phyloP scores from a whole-genome alignment of 2,329 filamentous ascomycete species.

The Paecilomyces sp. region DNA sequence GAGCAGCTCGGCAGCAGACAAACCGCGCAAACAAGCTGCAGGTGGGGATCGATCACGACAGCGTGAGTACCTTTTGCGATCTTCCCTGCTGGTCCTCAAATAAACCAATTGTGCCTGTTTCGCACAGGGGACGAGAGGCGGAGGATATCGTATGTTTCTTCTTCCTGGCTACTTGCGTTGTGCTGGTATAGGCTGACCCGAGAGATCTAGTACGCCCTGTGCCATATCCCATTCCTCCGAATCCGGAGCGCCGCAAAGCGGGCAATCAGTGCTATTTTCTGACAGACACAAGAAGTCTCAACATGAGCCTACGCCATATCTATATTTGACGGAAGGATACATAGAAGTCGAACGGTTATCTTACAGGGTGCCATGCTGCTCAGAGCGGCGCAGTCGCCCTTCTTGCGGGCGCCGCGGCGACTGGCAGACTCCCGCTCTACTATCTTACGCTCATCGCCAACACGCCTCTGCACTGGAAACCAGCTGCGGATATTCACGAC shows the following conservation, averaged over 20 bases:
- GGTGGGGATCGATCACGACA: constrained; percentile 1
- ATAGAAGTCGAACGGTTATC: constrained; percentile 1
- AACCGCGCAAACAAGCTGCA: constrained; percentile 6
- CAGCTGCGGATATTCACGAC: constrained; percentile 25
- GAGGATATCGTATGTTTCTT: background rate
- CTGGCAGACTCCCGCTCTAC: constrained; percentile 16
- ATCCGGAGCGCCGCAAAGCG: background rate
- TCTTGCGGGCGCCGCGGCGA: constrained; percentile 23
- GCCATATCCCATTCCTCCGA: background rate
- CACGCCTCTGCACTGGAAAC: constrained; percentile 13
- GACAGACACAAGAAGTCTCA: background rate
- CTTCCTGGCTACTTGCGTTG: background rate
- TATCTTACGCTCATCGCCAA: constrained; percentile 15
- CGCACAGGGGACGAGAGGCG: background rate
- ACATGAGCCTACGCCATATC: background rate
- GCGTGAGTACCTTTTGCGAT: constrained; percentile 1
- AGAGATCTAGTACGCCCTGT: background rate
- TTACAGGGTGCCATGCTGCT: constrained; percentile 26
- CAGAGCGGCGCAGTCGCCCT: constrained; percentile 27
- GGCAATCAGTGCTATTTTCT: background rate
- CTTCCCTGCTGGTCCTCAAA: background rate
- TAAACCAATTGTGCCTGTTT: background rate
- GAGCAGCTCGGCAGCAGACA: constrained; percentile 2
- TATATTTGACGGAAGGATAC: background rate
- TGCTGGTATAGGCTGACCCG: background rate